A percentile compares a stretch with the other conserved stretches of the same genome.
Evolutionary conservation across 2,329 filamentous ascomycete species (phyloP).

Genomic region (Pestalotiopsis sp.): DNA sequence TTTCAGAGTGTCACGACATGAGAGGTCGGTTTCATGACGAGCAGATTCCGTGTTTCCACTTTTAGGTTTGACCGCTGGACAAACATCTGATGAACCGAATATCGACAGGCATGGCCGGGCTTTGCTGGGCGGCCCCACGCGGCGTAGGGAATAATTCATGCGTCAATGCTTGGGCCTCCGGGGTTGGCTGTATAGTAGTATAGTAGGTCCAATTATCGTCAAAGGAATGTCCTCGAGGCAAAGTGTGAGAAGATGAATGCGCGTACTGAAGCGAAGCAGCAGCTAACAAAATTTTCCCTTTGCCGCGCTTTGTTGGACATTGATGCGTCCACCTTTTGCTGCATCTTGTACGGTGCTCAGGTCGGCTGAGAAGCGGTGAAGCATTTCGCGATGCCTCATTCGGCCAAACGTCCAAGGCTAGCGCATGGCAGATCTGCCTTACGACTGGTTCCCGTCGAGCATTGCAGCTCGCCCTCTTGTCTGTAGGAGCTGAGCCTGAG

Average conservation of each 20-base stretch:
- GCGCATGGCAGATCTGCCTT: conserved; percentile 18
- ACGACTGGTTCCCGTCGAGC: conserved; percentile 13
- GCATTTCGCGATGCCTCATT: conserved; percentile 15
- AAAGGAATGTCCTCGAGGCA: conserved; percentile 10
- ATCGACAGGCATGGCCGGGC: neutral
- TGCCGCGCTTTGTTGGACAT: neutral
- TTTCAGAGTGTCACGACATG: neutral
- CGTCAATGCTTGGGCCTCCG: conserved; percentile 3
- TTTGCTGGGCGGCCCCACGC: conserved; percentile 2
- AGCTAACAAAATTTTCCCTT: conserved; percentile 13
- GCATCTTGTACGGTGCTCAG: conserved; percentile 2
- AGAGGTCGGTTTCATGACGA: neutral
- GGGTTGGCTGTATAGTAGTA: neutral
- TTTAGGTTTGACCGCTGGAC: conserved; percentile 13
- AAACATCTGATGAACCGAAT: conserved; percentile 3
- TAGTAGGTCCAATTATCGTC: neutral
- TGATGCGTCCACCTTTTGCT: conserved; percentile 12
- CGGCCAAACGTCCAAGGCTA: conserved; percentile 12
- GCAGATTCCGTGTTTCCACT: conserved; percentile 8
- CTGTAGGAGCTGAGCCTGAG: neutral
- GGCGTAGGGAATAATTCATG: conserved; percentile 9
- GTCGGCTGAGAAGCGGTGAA: conserved; percentile 16
- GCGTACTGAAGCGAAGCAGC: neutral
- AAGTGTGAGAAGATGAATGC: neutral
- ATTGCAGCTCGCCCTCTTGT: neutral